Evolutionary conservation across 306 rosid genomes (phyloP), one percentile per base, ranked within the genome.

Genomic region (Cicer bijugum): DNA sequence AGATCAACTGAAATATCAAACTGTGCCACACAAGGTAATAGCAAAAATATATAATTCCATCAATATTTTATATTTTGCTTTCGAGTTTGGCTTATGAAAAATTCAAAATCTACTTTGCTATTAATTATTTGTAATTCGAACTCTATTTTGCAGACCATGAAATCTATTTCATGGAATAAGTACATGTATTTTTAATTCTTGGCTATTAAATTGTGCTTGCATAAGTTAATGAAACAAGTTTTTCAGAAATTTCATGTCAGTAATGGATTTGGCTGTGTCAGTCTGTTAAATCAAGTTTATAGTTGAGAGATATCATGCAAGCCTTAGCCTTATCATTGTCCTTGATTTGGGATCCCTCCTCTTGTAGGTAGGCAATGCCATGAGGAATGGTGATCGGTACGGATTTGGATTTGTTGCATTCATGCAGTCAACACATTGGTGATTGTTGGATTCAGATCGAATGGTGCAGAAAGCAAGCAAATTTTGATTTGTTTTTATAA

Each of bases 291-390:
- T 84, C 4, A 67, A 83, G 85, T 17, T 72, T 71, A 66, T 58
- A 10, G 80, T 76, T 86, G 35, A 28, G 85, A 80, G 78, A 78
- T 83, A 16, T 83, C 70, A 38, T 78, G 72, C 80, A 47, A 77
- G 78, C 46, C 83, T 70, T 76, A 82, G 80, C 79, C 84, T 78
- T 86, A 75, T 28, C 35, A 28, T 28, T 28, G 35, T 3, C 35
- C 35, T 28, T 28, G 35, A 28, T 28, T 28, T 28, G 35, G 35
- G 35, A 28, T 28, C 35, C 35, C 35, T 84, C 82, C 76, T 64
- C 81, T 77, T 79, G 85, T 81, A 88, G 90, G 87, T 86, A 84
- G 86, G 80, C 84, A 73, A 84, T 74, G 69, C 82, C 80, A 50
- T 75, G 60, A 63, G 82, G 75, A 75, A 77, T 78, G 79, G 23